Evolutionary conservation across 108 stramenopile genomes (phyloP), one percentile per base, ranked within the genome.

Genomic region (Conticribra weissflogii): DNA sequence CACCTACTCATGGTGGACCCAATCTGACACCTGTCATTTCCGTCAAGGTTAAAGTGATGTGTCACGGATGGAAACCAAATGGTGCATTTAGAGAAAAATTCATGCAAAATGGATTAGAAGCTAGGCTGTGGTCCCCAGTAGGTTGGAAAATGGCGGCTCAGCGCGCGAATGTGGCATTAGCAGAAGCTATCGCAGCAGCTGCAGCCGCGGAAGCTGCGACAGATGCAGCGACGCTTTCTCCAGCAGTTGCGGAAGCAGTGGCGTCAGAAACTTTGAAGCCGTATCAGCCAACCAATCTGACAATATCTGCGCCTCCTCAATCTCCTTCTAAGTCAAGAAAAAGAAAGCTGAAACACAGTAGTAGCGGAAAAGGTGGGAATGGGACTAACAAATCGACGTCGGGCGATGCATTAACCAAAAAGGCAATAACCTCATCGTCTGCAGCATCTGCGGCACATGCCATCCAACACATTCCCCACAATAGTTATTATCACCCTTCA

Each of bases 1-100:
- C 56, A 23, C 2, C 46, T 2, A 60, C 59, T 5, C 41, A 60
- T 32, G 60, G 46, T 47, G 60, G 27, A 41, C 31, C 31, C 5
- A 44, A 55, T 28, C n/a, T 19, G 44, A 53, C 34, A 15, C 55
- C 59, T 24, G 30, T 61, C 0, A 58, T 66, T 30, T 59, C 52
- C 7, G 41, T 75, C 44, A 66, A 59, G 65, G 65, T 75, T 52
- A 66, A 75, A 30, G 51, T 75, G 36, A 41, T 9, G 36, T 9
- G 36, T 41, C 36, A 41, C 12, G 36, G 36, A 41, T 41, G 36
- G 36, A 41, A 41, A 41, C 36, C 36, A 9, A 41, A 41, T 41
- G 12, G 44, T 0, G 74, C 63, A n/a, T 75, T 46, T 51, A 66
- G 66, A 29, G 74, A 75, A 22, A 75, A 75, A 31, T 9, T 41